Evolutionary conservation across 441 rosid genomes (phyloP), one percentile per base, ranked within the genome.

Genomic region (Arabidopsis lyrata): DNA sequence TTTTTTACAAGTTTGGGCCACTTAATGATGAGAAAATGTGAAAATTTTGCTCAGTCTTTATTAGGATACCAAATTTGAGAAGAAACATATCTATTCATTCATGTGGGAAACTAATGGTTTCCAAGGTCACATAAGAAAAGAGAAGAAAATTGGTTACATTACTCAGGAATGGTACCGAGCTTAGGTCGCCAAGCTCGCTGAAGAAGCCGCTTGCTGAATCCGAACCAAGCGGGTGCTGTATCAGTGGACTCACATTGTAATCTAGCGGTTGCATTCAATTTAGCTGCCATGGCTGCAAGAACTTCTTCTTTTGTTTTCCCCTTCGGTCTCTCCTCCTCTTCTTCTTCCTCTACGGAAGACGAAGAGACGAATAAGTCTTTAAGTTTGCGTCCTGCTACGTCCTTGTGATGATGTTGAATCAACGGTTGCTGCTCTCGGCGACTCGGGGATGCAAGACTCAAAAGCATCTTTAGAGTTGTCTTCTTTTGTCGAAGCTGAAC

Each of bases 121-220:
- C 69, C 69, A 42, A 52, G 18, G 31, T 56, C 56, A 68, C 63
- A 75, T 31, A 68, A 57, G 13, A 47, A 64, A 64, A 45, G 31
- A 20, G 16, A 41, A 52, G 20, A 52, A 77, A 32, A 15, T n/a
- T 11, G 32, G 24, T 20, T 65, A 58, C 59, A 39, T 77, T 72
- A 85, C 82, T 89, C 97, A 0, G 86, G 86, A 78, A 92, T 89
- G 24, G 85, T 78, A 22, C 56, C 81, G 0, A 95, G 93, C 84
- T 83, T 82, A 8, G 99, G 97, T 11, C 95, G 88, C 97, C 99
- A 92, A 63, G 87, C 85, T 82, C 84, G 81, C 76, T 89, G 59
- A 27, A 92, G 74, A 54, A 81, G 55, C 75, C 93, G 74, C 52
- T 87, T 84, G 63, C 97, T 78, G 41, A 88, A 80, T 39, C 99